These are phyloP conservation scores for Lachnellula arida DNA, from an alignment of 2,329 filamentous ascomycete species.

Conservation along the genomic window DNA sequence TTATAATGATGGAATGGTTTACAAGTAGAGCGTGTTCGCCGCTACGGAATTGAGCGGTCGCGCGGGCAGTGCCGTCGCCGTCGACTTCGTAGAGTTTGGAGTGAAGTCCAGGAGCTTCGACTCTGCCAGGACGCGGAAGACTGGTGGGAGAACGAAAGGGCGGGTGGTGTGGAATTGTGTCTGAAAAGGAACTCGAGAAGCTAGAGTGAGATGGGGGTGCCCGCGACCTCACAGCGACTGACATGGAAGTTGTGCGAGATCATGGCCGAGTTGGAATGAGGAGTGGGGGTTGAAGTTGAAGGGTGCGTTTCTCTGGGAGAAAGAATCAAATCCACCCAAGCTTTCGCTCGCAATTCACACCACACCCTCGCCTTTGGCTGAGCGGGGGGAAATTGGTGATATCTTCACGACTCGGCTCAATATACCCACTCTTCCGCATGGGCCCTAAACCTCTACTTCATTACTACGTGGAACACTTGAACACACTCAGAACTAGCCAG, in stretches of 20 bases:
- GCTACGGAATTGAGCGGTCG: constrained; percentile 15
- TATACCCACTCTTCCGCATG: no score
- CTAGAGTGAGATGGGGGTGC: constrained; percentile 13
- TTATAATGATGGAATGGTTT: neutral
- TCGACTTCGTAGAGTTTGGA: neutral
- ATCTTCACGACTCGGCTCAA: no score
- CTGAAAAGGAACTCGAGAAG: constrained; percentile 8
- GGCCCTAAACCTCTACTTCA: no score
- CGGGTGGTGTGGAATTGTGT: constrained; percentile 13
- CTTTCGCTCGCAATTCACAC: no score
- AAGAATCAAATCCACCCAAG: constrained; percentile 3
- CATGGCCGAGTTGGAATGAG: constrained; percentile 17
- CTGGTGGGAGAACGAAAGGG: neutral
- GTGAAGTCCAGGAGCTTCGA: constrained; percentile 12
- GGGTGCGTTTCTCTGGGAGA: neutral
- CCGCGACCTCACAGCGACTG: constrained; percentile 16
- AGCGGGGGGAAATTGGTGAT: no score
- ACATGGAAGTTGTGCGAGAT: constrained; percentile 11
- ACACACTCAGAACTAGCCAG: neutral
- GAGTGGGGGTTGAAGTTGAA: neutral
- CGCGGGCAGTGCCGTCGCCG: neutral
- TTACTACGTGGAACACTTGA: neutral
- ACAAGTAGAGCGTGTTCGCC: constrained; percentile 7
- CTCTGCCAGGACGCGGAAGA: constrained; percentile 3
- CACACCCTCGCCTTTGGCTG: no score